phyloP scores from a whole-genome alignment of 2,329 filamentous ascomycete species.

The Fusarium anthophilum region DNA sequence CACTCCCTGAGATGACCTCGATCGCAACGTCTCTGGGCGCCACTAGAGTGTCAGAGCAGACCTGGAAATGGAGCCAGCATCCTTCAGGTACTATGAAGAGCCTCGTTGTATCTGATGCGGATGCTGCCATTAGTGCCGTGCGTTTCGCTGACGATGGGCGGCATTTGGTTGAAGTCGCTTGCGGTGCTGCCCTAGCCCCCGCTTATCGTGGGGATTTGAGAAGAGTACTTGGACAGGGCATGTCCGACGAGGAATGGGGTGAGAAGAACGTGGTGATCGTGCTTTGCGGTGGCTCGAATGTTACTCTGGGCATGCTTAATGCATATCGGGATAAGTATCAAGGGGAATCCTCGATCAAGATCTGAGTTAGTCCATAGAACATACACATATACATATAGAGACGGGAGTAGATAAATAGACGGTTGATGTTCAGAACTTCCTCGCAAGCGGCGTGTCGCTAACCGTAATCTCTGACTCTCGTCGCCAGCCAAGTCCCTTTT shows the following conservation, averaged over 20 bases:
- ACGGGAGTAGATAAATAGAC: neutral
- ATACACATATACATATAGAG: neutral
- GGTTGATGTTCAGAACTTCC: neutral
- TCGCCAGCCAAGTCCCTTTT: neutral
- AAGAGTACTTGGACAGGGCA: conserved; percentile 62
- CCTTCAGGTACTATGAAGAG: conserved; percentile 48
- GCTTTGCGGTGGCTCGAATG: conserved; percentile 81
- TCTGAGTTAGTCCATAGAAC: conserved; percentile 5
- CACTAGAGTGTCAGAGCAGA: conserved; percentile 72
- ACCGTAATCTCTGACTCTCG: neutral
- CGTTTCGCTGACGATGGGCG: conserved; percentile 84
- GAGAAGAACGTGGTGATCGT: conserved; percentile 82
- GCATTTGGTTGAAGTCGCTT: conserved; percentile 83
- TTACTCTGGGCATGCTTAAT: conserved; percentile 69
- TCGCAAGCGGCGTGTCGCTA: neutral
- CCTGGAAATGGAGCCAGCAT: conserved; percentile 70
- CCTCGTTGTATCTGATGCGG: conserved; percentile 59
- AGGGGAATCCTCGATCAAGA: conserved; percentile 46
- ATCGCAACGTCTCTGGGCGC: conserved; percentile 80
- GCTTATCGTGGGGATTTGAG: conserved; percentile 73
- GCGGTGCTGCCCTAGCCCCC: conserved; percentile 80
- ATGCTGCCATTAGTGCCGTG: conserved; percentile 81
- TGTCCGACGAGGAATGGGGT: conserved; percentile 66
- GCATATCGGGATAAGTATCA: conserved; percentile 63
- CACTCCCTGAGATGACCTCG: conserved; percentile 76